Base-by-base conservation (phyloP, 257 asterid genomes). In the Asclepias syriaca region DNA sequence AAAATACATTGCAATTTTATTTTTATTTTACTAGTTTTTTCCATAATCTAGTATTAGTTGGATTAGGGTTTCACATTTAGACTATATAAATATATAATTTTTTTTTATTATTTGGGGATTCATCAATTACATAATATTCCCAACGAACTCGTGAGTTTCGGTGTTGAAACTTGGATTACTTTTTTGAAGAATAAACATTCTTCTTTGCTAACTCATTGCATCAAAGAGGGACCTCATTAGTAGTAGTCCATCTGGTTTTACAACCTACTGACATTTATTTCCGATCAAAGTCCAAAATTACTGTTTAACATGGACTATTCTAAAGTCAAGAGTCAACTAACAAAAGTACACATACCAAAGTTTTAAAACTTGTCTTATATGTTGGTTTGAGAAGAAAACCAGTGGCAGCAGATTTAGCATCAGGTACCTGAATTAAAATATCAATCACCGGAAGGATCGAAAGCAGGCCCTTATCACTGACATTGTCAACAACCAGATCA, bases 381-480 rank as follows among this genome's bases (percentile, higher is more conserved):
- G 57, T 66, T 61, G 21, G 57, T 24, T 10, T 19, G n/a, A 65
- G 37, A 53, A 39, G 19, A 67, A 45, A 22, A 40, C 15, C 29
- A 16, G 15, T 18, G 27, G 27, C 15, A 64, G 49, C 22, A 15
- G 8, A 37, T 64, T 64, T 16, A 64, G 68, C 32, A 78, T 76
- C 68, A 75, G 75, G 64, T 82, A 92, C 99, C 99, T 95, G 99
- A 85, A 95, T 82, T 76, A 95, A 77, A 78, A 90, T 84, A 84
- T 95, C 99, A 78, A 95, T 84, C 65, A 90, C 86, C 15, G 97
- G 98, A 80, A 95, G 92, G 82, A 90, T 79, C 67, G 94, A 86
- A 80, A 84, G 90, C 70, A 95, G 76, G 75, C 98, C 98, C 83
- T 84, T 88, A 72, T 95, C 94, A 69, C 86, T 92, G 85, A 90